These are phyloP conservation scores for Ochetophila trinervis DNA, from an alignment of 306 rosid genomes.

Conservation along the genomic window DNA sequence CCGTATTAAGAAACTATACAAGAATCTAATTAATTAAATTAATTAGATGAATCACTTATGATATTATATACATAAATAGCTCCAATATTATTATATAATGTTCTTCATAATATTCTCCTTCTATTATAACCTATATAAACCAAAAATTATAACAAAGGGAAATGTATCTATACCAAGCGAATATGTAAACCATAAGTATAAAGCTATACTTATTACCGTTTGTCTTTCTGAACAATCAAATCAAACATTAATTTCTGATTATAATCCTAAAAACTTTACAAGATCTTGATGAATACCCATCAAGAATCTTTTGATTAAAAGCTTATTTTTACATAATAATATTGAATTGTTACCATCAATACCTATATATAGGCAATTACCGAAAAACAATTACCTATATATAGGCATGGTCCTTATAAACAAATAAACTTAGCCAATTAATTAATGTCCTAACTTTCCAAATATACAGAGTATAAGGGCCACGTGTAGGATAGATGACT, in stretches of 20 bases:
- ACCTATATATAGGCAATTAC: slow-evolving; percentile 48
- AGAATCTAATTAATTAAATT: too few species aligned
- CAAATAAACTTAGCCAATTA: slow-evolving; percentile 25
- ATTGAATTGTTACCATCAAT: slow-evolving; percentile 37
- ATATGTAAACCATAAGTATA: not conserved
- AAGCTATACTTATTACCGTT: not conserved
- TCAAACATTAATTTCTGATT: slow-evolving; percentile 25
- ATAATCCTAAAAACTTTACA: slow-evolving; percentile 24
- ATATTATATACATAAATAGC: too few species aligned
- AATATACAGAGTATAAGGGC: slow-evolving; percentile 28
- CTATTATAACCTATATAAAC: too few species aligned
- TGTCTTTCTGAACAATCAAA: slow-evolving; percentile 25
- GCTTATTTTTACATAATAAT: slow-evolving; percentile 15
- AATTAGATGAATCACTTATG: too few species aligned
- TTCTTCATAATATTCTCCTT: too few species aligned
- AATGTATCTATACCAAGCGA: not conserved
- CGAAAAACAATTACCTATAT: too few species aligned
- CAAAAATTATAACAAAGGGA: too few species aligned
- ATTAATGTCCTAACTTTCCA: slow-evolving; percentile 28
- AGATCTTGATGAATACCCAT: slow-evolving; percentile 31
- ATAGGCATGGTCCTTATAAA: slow-evolving; percentile 26
- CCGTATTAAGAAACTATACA: too few species aligned
- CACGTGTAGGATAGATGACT: slow-evolving; percentile 46
- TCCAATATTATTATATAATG: too few species aligned
- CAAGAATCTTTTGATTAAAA: slow-evolving; percentile 13